These are phyloP conservation scores for Coemansia javaensis DNA, from an alignment of 192 early-diverging fungal genomes.

Conservation along the genomic window DNA sequence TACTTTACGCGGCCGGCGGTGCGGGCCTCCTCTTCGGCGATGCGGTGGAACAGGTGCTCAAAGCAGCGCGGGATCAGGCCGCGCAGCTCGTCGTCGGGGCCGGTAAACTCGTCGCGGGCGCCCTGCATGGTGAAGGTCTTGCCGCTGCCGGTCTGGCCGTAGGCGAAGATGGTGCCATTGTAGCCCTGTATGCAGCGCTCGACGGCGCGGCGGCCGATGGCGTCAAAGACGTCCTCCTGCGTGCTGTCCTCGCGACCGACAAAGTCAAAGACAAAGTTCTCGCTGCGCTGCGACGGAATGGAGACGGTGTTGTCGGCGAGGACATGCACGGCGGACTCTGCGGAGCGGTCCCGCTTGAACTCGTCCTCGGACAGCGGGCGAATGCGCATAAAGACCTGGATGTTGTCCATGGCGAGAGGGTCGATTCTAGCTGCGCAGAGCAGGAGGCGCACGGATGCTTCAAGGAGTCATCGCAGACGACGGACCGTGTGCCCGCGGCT, in stretches of 20 bases:
- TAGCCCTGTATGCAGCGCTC: conserved; percentile 66
- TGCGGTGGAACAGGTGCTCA: conserved; percentile 57
- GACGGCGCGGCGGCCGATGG: conserved; percentile 57
- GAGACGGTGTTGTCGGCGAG: conserved; percentile 44
- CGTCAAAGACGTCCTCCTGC: conserved; percentile 52
- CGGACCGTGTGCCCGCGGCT: no score
- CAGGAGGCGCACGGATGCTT: no score
- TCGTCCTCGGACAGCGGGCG: conserved; percentile 51
- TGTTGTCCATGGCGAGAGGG: conserved; percentile 41
- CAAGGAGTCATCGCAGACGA: no score
- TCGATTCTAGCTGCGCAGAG: no score
- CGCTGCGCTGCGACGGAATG: conserved; percentile 51
- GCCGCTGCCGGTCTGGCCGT: conserved; percentile 69
- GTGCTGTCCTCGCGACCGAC: conserved; percentile 54
- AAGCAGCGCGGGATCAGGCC: conserved; percentile 62
- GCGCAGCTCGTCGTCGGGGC: conserved; percentile 60
- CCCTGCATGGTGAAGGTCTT: conserved; percentile 78
- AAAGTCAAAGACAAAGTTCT: conserved; percentile 65
- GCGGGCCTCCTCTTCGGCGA: conserved; percentile 50
- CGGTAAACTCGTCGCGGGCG: conserved; percentile 74
- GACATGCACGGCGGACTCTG: conserved; percentile 44
- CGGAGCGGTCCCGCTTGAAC: conserved; percentile 33
- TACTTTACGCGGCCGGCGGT: conserved; percentile 55
- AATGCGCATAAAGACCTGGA: conserved; percentile 58
- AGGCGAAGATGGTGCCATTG: conserved; percentile 72